Percentiles rank a stretch among this genome's conserved stretches.
These are phyloP conservation scores for Ilyonectria destructans DNA, from an alignment of 2,329 filamentous ascomycete species.

Conservation along the genomic window DNA sequence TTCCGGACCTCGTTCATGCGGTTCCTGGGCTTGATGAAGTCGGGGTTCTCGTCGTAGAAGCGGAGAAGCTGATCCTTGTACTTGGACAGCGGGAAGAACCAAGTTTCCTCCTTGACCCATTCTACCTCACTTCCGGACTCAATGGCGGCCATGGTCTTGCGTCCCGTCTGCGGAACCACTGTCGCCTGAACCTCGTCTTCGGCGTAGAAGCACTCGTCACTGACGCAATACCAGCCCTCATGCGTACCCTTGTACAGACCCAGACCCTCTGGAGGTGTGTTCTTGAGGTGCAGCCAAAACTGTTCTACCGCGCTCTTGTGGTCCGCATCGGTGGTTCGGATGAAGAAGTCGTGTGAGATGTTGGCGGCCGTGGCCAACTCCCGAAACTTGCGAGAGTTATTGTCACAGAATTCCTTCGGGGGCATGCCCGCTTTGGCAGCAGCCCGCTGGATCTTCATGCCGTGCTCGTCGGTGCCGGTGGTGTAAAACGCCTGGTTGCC, in stretches of 20 bases:
- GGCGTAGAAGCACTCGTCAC: constrained; percentile 97
- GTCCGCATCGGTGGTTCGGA: constrained; percentile 88
- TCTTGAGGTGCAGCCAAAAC: constrained; percentile 86
- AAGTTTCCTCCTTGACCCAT: constrained; percentile 94
- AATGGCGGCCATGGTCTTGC: constrained; percentile 84
- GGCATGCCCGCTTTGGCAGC: constrained; percentile 79
- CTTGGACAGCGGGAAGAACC: constrained; percentile 92
- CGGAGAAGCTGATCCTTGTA: constrained; percentile 84
- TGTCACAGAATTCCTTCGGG: constrained; percentile 90
- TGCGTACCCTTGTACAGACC: constrained; percentile 90
- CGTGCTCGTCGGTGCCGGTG: constrained; percentile 97
- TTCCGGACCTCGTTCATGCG: constrained; percentile 86
- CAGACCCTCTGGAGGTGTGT: constrained; percentile 69
- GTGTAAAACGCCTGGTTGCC: constrained; percentile 81
- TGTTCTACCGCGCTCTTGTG: constrained; percentile 90
- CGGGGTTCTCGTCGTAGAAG: constrained; percentile 84
- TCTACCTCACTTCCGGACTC: constrained; percentile 96
- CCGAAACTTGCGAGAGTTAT: constrained; percentile 85
- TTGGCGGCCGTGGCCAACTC: constrained; percentile 79
- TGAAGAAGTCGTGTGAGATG: constrained; percentile 87
- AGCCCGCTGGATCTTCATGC: constrained; percentile 95
- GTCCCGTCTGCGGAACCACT: constrained; percentile 85
- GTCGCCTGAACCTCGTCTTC: constrained; percentile 80
- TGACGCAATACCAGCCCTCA: constrained; percentile 96
- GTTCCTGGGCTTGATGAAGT: constrained; percentile 81